Evolutionary conservation across 345 rosid genomes (phyloP).

Genomic region (Zanthoxylum bungeanum): DNA sequence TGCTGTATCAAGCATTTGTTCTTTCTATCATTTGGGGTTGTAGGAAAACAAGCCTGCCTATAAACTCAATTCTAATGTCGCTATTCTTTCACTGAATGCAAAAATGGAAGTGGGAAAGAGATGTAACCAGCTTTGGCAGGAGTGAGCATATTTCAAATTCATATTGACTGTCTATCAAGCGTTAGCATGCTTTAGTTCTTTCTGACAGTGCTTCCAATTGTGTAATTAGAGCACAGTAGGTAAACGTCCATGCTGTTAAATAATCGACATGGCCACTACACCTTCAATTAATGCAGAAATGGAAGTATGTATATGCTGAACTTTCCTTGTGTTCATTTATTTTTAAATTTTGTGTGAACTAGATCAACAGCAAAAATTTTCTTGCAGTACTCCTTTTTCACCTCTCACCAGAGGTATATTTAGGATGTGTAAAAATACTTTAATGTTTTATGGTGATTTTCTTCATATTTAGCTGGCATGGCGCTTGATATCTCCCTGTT

Average conservation of each 20-base stretch:
- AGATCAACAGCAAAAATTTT: background rate
- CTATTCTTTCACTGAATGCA: too few species aligned
- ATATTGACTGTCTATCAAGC: too few species aligned
- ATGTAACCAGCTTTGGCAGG: too few species aligned
- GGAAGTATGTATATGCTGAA: background rate
- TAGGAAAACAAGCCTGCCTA: background rate
- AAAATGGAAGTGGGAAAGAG: too few species aligned
- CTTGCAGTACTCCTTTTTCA: background rate
- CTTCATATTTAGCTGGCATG: background rate
- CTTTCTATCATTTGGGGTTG: background rate
- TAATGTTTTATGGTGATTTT: background rate
- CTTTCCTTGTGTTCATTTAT: background rate
- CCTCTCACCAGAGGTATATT: background rate
- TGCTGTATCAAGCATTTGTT: background rate
- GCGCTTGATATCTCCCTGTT: background rate
- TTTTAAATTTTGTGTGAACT: background rate
- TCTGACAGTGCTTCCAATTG: too few species aligned
- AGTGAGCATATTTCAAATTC: too few species aligned
- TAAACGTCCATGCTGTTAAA: background rate
- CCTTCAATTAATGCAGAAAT: slow-evolving; percentile 1
- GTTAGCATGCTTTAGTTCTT: too few species aligned
- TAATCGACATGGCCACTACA: background rate
- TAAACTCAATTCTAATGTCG: background rate
- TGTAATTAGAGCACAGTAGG: background rate
- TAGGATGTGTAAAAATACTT: background rate